phyloP scores from a whole-genome alignment of 352 stramenopile species.

The Phytophthora syringae region DNA sequence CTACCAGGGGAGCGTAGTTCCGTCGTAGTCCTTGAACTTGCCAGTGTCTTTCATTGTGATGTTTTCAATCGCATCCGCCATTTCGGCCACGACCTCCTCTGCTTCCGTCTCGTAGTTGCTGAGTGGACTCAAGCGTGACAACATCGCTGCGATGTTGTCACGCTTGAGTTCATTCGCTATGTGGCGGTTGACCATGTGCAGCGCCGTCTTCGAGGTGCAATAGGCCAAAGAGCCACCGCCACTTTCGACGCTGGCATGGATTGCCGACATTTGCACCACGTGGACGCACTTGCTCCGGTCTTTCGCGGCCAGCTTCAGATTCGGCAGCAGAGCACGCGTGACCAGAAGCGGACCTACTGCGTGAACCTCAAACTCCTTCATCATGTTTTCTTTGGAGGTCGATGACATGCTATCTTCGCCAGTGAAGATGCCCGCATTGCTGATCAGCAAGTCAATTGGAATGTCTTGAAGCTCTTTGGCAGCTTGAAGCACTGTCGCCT shows the following conservation, averaged over 20 bases:
- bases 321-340: conserved; percentile 47
- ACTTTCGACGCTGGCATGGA: conserved; percentile 52
- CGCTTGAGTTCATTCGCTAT: not conserved
- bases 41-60: not conserved
- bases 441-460: conserved; percentile 55
- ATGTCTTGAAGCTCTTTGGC: conserved; percentile 39
- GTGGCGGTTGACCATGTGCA: not conserved
- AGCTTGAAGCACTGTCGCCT: conserved; percentile 40
- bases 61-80: not conserved
- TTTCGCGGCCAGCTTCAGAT: conserved; percentile 41
- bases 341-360: conserved; percentile 51
- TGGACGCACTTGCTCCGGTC: conserved; percentile 32
- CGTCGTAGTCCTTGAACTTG: not conserved
- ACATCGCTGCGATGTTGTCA: not conserved
- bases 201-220: not conserved
- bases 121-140: no score
- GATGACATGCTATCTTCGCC: conserved; percentile 24
- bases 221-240: conserved; percentile 23
- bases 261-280: conserved; percentile 50
- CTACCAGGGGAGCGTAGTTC: not conserved
- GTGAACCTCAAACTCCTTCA: conserved; percentile 63
- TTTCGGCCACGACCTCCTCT: not conserved
- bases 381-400: conserved; percentile 44
- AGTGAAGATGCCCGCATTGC: conserved; percentile 49
- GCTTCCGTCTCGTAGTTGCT: not conserved